Evolutionary conservation across 331 rosid genomes (phyloP).

Genomic region (Quercus phellos): DNA sequence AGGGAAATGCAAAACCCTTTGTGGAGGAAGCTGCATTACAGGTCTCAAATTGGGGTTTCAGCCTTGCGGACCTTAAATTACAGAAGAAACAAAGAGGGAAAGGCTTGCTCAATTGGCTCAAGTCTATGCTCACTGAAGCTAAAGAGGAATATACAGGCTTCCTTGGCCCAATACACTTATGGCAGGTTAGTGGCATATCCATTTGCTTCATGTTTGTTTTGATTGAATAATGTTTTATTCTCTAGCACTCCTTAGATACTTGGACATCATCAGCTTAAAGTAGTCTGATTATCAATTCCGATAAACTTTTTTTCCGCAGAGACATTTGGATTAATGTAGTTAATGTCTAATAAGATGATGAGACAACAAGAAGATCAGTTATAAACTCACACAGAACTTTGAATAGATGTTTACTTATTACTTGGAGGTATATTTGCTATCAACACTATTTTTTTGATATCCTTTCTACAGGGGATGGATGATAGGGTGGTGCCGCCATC

Average conservation of each 20-base stretch:
- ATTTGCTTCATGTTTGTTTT: background rate
- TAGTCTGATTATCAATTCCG: background rate
- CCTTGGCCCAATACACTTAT: conserved; percentile 93
- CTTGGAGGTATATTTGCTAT: background rate
- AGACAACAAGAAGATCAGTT: background rate
- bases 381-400: background rate
- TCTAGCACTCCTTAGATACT: background rate
- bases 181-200: conserved; percentile 72
- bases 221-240: background rate
- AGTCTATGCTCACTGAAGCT: conserved; percentile 54
- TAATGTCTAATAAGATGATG: background rate
- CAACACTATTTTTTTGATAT: background rate
- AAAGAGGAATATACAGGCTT: conserved; percentile 73
- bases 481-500: conserved; percentile 89
- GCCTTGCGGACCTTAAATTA: conserved; percentile 82
- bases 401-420: background rate
- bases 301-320: background rate
- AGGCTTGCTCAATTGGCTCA: conserved; percentile 59
- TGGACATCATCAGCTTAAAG: background rate
- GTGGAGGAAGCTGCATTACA: conserved; percentile 88
- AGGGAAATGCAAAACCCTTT: conserved; percentile 65
- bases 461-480: conserved; percentile 79
- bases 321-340: background rate
- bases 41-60: conserved; percentile 94
- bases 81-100: conserved; percentile 55